Percentiles rank a stretch among this genome's conserved stretches.
Conservation (phyloP, 495 filamentous ascomycete species). For the Podospora anserina region DNA sequence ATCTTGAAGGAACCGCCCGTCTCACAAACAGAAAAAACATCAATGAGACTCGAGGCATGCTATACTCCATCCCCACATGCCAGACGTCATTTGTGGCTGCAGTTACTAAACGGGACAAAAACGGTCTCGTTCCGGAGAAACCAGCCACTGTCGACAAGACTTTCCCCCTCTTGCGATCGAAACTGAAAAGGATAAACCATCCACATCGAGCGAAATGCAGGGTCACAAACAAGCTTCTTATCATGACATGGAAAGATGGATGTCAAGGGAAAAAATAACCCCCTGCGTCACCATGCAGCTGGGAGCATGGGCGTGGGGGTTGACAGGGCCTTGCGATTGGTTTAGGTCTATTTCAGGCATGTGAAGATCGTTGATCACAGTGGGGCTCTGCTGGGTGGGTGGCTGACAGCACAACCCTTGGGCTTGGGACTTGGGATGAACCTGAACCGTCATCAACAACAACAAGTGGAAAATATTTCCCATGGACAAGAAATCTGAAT, state of each 20-base stretch:
- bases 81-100: constrained; percentile 2
- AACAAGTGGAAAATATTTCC: not conserved
- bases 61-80: not conserved
- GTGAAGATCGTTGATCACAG: constrained; percentile 12
- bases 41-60: not conserved
- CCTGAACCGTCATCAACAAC: not conserved
- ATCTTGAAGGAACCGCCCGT: not conserved
- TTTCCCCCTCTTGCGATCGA: not conserved
- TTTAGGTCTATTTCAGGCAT: not conserved
- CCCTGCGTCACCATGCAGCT: constrained; percentile 8
- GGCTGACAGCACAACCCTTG: not conserved
- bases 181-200: not conserved
- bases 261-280: not conserved
- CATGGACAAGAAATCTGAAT: not conserved
- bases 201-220: not conserved
- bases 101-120: not conserved
- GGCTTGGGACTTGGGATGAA: not conserved
- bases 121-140: not conserved
- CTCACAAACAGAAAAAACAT: not conserved
- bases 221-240: constrained; percentile 9
- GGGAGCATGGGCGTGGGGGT: not conserved
- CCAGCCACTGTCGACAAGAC: not conserved
- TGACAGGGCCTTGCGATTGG: not conserved
- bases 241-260: not conserved
- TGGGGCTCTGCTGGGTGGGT: not conserved